phyloP scores from a whole-genome alignment of 1,139 yeast species.

The Sugiyamaella novakii region DNA sequence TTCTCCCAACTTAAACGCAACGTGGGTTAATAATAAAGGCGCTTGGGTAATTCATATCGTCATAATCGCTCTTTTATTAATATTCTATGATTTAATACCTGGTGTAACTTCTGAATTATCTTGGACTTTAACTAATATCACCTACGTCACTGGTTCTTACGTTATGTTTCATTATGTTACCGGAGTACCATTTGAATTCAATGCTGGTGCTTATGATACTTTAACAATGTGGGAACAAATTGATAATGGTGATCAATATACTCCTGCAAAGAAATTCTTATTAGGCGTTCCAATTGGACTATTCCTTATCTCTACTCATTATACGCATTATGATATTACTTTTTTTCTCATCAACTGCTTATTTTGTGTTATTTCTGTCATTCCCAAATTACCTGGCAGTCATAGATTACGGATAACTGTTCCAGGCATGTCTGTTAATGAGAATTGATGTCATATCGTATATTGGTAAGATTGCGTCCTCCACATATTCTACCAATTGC shows the following conservation, averaged over 20 bases:
- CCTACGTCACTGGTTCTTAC: slow-evolving; percentile 88
- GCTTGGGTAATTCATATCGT: slow-evolving; percentile 96
- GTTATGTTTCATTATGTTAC: slow-evolving; percentile 96
- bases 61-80: slow-evolving; percentile 68
- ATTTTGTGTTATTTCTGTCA: slow-evolving; percentile 77
- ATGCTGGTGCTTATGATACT: slow-evolving; percentile 93
- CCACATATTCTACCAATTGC: background rate
- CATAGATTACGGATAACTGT: slow-evolving; percentile 45
- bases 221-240: slow-evolving; percentile 99
- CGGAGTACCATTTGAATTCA: slow-evolving; percentile 96
- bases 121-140: slow-evolving; percentile 91
- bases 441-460: background rate
- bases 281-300: slow-evolving; percentile 87
- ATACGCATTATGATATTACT: slow-evolving; percentile 78
- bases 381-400: slow-evolving; percentile 78
- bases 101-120: slow-evolving; percentile 78
- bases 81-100: slow-evolving; percentile 76
- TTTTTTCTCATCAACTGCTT: slow-evolving; percentile 77
- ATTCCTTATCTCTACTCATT: slow-evolving; percentile 86
- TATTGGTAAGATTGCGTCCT: no score
- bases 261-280: slow-evolving; percentile 92
- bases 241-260: slow-evolving; percentile 94
- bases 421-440: slow-evolving; percentile 31
- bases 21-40: slow-evolving; percentile 88
- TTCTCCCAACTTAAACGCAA: slow-evolving; percentile 86